Evolutionary conservation across 768 basidiomycete genomes (phyloP).

Genomic region (Rhodosporidiobolus sp.): DNA sequence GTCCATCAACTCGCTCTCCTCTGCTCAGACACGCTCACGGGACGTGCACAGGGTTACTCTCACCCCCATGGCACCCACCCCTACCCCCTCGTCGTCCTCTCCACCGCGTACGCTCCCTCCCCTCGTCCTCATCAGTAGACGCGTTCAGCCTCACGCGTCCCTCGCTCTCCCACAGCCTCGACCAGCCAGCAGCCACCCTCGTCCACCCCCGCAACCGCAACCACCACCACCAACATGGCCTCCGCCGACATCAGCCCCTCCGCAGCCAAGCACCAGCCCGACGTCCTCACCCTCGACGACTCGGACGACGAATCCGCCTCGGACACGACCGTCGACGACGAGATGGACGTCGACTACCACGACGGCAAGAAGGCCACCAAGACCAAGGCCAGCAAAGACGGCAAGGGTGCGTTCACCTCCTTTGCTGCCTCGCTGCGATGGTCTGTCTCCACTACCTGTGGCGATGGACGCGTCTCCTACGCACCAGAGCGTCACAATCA

Average conservation of each 20-base stretch:
- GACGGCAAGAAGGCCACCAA: not conserved
- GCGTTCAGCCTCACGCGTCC: not conserved
- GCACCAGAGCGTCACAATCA: no score
- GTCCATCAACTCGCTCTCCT: not conserved
- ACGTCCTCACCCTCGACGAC: not conserved
- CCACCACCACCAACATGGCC: not conserved
- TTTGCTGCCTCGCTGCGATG: not conserved
- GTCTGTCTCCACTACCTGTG: not conserved
- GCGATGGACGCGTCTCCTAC: no score
- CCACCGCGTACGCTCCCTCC: not conserved
- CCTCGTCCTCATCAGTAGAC: not conserved
- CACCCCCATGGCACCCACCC: not conserved
- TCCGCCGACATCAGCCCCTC: not conserved
- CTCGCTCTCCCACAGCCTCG: not conserved
- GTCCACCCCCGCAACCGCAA: not conserved
- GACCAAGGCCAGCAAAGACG: not conserved
- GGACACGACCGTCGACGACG: not conserved
- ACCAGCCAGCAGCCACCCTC: no score
- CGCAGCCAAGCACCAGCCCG: not conserved
- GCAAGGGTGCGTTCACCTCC: constrained; percentile 3
- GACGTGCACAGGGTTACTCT: no score
- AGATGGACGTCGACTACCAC: not conserved
- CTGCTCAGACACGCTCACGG: no score
- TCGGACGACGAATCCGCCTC: not conserved
- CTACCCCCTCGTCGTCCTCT: not conserved